A percentile compares a stretch with the other conserved stretches of the same genome.
Conservation (phyloP, 768 basidiomycete genomes). For the Tricholoma hemisulphureum region DNA sequence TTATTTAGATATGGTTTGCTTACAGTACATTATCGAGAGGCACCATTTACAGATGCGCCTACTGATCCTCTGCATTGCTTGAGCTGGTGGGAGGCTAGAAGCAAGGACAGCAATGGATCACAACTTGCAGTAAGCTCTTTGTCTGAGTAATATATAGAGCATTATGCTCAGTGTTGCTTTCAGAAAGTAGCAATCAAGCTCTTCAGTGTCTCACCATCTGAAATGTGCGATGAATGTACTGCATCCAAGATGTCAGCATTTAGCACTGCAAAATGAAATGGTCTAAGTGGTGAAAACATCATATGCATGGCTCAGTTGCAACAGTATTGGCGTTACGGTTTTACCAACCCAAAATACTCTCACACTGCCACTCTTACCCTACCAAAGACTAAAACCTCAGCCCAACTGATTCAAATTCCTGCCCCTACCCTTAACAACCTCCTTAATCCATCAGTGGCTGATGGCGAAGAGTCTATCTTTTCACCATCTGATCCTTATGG, state of each 20-base stretch:
- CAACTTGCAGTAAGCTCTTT: not conserved
- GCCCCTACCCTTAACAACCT: not conserved
- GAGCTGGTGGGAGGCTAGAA: not conserved
- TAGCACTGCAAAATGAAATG: not conserved
- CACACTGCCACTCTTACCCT: not conserved
- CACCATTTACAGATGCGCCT: not conserved
- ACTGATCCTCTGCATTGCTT: not conserved
- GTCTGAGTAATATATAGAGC: not conserved
- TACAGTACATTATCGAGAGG: not conserved
- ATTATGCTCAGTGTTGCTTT: not conserved
- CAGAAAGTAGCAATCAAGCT: not conserved
- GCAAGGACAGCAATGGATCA: not conserved
- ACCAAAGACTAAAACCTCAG: too few relatives aligned
- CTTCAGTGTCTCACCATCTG: not conserved
- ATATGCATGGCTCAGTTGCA: not conserved
- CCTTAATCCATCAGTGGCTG: not conserved
- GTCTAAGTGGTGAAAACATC: not conserved
- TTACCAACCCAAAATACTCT: not conserved
- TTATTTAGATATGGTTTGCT: not conserved
- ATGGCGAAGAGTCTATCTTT: too few relatives aligned
- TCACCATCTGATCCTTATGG: too few relatives aligned
- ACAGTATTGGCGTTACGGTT: not conserved
- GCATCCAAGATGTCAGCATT: not conserved
- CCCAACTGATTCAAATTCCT: not conserved
- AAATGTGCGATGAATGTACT: not conserved